These are phyloP conservation scores for Pythium aquatile DNA, from an alignment of 352 stramenopile species.

Conservation along the genomic window DNA sequence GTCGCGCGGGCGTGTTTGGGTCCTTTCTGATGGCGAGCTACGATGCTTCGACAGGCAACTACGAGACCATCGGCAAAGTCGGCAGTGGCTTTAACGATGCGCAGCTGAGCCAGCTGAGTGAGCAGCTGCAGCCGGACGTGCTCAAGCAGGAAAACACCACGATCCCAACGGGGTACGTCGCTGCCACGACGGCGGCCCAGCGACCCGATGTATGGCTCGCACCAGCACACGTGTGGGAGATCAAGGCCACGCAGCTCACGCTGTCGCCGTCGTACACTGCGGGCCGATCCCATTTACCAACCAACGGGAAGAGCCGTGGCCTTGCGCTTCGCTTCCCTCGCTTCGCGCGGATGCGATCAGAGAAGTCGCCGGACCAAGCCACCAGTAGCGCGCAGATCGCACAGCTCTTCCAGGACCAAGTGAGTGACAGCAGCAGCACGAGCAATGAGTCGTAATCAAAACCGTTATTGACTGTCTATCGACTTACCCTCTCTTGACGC, in stretches of 20 bases:
- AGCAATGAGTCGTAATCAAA: neutral
- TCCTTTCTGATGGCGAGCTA: conserved; percentile 98
- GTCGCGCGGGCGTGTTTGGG: conserved; percentile 94
- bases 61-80: conserved; percentile 92
- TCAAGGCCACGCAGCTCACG: conserved; percentile 98
- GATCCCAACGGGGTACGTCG: conserved; percentile 15
- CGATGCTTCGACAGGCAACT: conserved; percentile 92
- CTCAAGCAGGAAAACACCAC: neutral
- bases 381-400: conserved; percentile 94
- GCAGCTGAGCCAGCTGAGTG: conserved; percentile 74
- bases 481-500: conserved; percentile 35
- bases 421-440: neutral
- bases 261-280: conserved; percentile 95
- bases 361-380: conserved; percentile 95
- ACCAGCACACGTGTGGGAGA: conserved; percentile 96
- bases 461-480: neutral
- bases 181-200: conserved; percentile 14
- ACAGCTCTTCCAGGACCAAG: conserved; percentile 58
- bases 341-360: conserved; percentile 93
- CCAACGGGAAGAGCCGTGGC: conserved; percentile 47
- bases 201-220: conserved; percentile 94
- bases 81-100: conserved; percentile 98
- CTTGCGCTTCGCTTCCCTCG: conserved; percentile 98
- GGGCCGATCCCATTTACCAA: conserved; percentile 36
- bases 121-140: conserved; percentile 35